phyloP scores from a whole-genome alignment of 2,329 filamentous ascomycete genomes.

The Claviceps sp. region DNA sequence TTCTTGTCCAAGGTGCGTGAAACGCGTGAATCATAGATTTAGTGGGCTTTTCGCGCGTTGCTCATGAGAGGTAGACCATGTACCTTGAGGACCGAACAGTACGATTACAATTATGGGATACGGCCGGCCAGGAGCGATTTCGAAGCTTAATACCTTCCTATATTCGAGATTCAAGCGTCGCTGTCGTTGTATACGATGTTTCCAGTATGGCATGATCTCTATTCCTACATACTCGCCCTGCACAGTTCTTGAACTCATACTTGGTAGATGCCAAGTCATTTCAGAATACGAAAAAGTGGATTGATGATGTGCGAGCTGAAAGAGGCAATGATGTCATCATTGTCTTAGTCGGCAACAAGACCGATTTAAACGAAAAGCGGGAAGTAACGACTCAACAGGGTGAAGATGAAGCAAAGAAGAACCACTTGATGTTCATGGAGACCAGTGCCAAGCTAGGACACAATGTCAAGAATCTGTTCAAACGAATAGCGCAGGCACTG shows the following conservation, averaged over 20 bases:
- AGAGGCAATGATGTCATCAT: slow-evolving; percentile 98
- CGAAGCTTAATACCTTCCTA: slow-evolving; percentile 95
- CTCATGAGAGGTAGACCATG: slow-evolving; percentile 54
- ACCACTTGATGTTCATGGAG: slow-evolving; percentile 97
- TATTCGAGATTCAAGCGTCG: slow-evolving; percentile 94
- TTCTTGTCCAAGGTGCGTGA: slow-evolving; percentile 81
- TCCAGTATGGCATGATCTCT: slow-evolving; percentile 44
- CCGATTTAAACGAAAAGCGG: slow-evolving; percentile 93
- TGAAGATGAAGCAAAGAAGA: slow-evolving; percentile 95
- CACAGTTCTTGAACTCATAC: not conserved
- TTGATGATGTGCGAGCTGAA: slow-evolving; percentile 93
- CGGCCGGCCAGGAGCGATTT: slow-evolving; percentile 93
- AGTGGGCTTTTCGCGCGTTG: not conserved
- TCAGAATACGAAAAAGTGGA: slow-evolving; percentile 98
- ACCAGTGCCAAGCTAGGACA: slow-evolving; percentile 95
- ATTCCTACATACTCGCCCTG: slow-evolving; percentile 4
- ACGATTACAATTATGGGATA: slow-evolving; percentile 95
- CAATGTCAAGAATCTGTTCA: slow-evolving; percentile 95
- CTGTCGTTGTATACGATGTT: slow-evolving; percentile 97
- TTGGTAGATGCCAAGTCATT: slow-evolving; percentile 75
- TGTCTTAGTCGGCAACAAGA: slow-evolving; percentile 97
- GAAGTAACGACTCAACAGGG: slow-evolving; percentile 94
- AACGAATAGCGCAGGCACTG: slow-evolving; percentile 93
- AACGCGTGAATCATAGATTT: slow-evolving; percentile 30
- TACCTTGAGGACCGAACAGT: slow-evolving; percentile 98